phyloP scores from a whole-genome alignment of 2,329 filamentous ascomycete species.

The Kalmusia sp. region DNA sequence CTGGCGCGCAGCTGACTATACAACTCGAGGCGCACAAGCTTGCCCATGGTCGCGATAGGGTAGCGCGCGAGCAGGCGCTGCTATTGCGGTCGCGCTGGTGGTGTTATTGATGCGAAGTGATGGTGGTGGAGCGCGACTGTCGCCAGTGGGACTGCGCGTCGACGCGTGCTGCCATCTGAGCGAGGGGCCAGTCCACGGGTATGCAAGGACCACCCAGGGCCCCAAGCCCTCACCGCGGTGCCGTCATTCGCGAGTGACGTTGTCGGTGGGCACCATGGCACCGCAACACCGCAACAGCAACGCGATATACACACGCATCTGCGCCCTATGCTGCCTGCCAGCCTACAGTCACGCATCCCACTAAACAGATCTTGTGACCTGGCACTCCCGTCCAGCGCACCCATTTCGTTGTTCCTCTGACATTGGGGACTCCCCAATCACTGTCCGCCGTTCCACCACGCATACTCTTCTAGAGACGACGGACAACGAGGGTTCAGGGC shows the following conservation, averaged over 20 bases:
- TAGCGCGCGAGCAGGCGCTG: constrained; percentile 17
- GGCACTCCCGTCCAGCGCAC: neutral
- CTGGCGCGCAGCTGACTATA: constrained; percentile 71
- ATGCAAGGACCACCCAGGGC: too few species aligned
- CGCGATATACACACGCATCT: too few species aligned
- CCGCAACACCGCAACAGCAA: too few species aligned
- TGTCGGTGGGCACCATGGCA: too few species aligned
- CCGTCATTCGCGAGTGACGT: too few species aligned
- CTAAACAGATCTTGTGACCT: neutral
- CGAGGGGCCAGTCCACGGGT: too few species aligned
- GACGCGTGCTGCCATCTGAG: too few species aligned
- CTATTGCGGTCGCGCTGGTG: constrained; percentile 18
- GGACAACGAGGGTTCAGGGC: neutral
- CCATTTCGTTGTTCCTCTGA: neutral
- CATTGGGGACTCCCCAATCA: constrained; percentile 12
- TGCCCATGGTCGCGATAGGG: constrained; percentile 73
- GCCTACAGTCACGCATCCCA: neutral
- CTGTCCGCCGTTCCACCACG: constrained; percentile 11
- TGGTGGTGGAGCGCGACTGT: too few species aligned
- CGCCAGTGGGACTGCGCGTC: too few species aligned
- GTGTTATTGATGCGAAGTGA: constrained; percentile 7
- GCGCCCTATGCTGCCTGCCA: neutral
- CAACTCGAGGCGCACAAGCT: constrained; percentile 91
- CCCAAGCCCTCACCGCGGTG: too few species aligned
- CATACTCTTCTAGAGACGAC: constrained; percentile 1